phyloP scores from a whole-genome alignment of 129 eudicot species.

The Flaveria sonorensis region DNA sequence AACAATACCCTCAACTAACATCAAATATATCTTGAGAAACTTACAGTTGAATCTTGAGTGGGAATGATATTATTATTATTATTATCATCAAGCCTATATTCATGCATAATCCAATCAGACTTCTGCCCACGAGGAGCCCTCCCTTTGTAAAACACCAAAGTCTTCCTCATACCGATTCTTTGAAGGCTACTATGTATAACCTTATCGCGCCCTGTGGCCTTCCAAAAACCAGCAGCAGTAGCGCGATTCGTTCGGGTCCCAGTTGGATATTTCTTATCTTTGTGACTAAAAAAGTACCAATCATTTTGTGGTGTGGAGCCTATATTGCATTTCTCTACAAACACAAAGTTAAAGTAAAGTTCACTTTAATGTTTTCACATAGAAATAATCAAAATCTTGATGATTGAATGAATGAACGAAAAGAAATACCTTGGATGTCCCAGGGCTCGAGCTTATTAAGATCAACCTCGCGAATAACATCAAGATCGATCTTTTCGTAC shows the following conservation, averaged over 20 bases:
- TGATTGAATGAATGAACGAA: not conserved
- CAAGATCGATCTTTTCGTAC: slow-evolving; percentile 57
- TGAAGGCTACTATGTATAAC: slow-evolving; percentile 54
- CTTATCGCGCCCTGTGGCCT: slow-evolving; percentile 89
- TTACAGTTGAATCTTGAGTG: slow-evolving; percentile 38
- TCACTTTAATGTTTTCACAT: no score
- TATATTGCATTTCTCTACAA: slow-evolving; percentile 66
- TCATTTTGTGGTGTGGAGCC: slow-evolving; percentile 80
- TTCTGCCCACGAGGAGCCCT: slow-evolving; percentile 90
- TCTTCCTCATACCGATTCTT: slow-evolving; percentile 86
- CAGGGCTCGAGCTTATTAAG: slow-evolving; percentile 75
- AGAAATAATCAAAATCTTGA: not conserved
- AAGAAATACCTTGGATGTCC: slow-evolving; percentile 57
- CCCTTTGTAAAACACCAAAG: slow-evolving; percentile 81
- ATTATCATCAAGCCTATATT: slow-evolving; percentile 62
- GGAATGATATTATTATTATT: slow-evolving; percentile 23
- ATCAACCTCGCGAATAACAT: slow-evolving; percentile 64
- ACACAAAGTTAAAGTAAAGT: not conserved
- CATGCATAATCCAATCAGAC: slow-evolving; percentile 91
- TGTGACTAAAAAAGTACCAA: slow-evolving; percentile 90
- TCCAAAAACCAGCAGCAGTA: slow-evolving; percentile 85
- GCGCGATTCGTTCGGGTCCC: slow-evolving; percentile 90
- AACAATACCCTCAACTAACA: no score
- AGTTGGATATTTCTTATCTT: slow-evolving; percentile 85
- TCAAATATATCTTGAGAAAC: slow-evolving; percentile 14